Conservation (phyloP, 1,139 yeast genomes). For the Hansenula lynferdii region DNA sequence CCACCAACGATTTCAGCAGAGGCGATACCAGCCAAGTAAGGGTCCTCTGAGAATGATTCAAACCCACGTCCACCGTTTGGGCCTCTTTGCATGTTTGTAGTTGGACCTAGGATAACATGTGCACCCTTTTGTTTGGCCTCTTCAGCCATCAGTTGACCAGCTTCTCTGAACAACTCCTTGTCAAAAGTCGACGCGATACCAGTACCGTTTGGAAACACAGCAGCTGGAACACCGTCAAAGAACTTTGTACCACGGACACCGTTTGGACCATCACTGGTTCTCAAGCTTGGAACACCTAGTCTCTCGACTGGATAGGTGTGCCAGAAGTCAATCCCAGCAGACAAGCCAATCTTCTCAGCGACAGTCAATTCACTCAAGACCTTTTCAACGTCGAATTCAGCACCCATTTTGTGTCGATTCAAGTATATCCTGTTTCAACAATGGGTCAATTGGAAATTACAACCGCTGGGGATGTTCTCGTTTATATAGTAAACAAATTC, state of each 20-base stretch:
- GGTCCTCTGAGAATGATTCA: slow-evolving; percentile 62
- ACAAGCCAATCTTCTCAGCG: slow-evolving; percentile 42
- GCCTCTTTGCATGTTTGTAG: slow-evolving; percentile 46
- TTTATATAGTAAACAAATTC: no score
- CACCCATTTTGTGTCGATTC: neutral
- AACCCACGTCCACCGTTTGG: slow-evolving; percentile 65
- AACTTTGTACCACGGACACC: slow-evolving; percentile 50
- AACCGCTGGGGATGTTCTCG: no score
- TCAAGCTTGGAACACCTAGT: slow-evolving; percentile 34
- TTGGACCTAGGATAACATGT: slow-evolving; percentile 59
- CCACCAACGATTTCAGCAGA: slow-evolving; percentile 49
- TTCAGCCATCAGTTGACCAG: slow-evolving; percentile 43
- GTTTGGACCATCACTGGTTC: slow-evolving; percentile 48
- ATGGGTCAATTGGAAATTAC: no score
- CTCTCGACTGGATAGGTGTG: slow-evolving; percentile 47
- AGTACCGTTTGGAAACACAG: slow-evolving; percentile 46
- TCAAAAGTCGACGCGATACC: slow-evolving; percentile 32
- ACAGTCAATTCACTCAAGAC: slow-evolving; percentile 38
- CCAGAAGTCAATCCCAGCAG: slow-evolving; percentile 53
- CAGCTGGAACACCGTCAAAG: slow-evolving; percentile 43
- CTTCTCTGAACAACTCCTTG: slow-evolving; percentile 33
- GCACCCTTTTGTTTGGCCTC: slow-evolving; percentile 52
- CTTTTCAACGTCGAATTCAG: slow-evolving; percentile 38
- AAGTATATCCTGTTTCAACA: no score
- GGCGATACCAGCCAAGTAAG: slow-evolving; percentile 47